Evolutionary conservation across 2,329 filamentous ascomycete species (phyloP).

Genomic region (Ceratocystis lukuohia): DNA sequence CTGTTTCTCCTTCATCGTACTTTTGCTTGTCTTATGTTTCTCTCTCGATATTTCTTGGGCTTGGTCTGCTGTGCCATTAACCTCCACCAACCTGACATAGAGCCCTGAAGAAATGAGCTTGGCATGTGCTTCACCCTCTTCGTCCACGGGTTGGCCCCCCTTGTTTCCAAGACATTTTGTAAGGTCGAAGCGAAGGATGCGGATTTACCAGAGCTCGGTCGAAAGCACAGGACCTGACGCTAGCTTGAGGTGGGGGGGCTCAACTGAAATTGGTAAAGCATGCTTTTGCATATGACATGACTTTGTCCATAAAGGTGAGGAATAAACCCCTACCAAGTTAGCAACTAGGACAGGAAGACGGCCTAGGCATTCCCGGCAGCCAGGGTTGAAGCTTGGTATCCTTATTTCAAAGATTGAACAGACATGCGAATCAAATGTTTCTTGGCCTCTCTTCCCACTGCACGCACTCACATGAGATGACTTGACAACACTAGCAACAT

Average conservation of each 20-base stretch:
- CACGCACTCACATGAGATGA: background rate
- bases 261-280: background rate
- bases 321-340: background rate
- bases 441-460: no score
- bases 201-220: background rate
- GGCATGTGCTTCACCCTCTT: background rate
- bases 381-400: background rate
- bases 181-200: background rate
- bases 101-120: background rate
- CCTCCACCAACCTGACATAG: background rate
- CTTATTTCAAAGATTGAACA: background rate
- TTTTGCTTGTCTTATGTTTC: no score
- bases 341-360: background rate
- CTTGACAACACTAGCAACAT: background rate
- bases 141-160: no score
- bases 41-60: background rate
- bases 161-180: background rate
- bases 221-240: constrained; percentile 1
- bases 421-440: background rate
- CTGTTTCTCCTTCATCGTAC: no score
- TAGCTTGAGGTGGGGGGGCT: background rate
- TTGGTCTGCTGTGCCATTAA: background rate
- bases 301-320: background rate
- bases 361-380: background rate
- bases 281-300: background rate